Conservation (phyloP, 164 flowering plant genomes). For the Hamamelis virginiana region DNA sequence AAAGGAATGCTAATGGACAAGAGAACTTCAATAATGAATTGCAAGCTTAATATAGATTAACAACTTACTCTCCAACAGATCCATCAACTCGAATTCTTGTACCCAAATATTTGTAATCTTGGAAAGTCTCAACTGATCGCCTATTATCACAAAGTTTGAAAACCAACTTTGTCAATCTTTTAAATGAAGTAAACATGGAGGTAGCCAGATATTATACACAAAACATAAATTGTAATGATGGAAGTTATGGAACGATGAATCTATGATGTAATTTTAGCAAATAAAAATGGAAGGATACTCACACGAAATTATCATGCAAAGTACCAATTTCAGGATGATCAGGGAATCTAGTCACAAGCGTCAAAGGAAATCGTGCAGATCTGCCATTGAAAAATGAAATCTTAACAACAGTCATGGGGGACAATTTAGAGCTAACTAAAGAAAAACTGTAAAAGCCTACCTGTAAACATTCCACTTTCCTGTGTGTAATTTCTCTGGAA, state of each 20-base stretch:
- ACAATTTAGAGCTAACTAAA: background rate
- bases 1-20: constrained; percentile 4
- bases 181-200: background rate
- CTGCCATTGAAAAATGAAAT: constrained; percentile 25
- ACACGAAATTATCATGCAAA: constrained; percentile 63
- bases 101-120: constrained; percentile 82
- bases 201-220: background rate
- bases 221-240: background rate
- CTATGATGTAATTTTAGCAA: background rate
- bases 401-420: background rate
- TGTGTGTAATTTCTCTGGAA: constrained; percentile 86
- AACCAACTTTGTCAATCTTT: background rate
- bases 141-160: constrained; percentile 26
- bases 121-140: constrained; percentile 65
- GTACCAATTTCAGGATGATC: constrained; percentile 57
- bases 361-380: constrained; percentile 48
- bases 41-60: background rate
- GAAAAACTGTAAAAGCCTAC: constrained; percentile 26
- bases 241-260: background rate
- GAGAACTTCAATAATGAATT: constrained; percentile 4
- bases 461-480: constrained; percentile 98
- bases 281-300: constrained; percentile 22
- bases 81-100: constrained; percentile 83
- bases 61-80: constrained; percentile 60
- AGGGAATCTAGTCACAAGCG: constrained; percentile 44